Conservation (phyloP, 805 yeast species). For the Metschnikowia matae region DNA sequence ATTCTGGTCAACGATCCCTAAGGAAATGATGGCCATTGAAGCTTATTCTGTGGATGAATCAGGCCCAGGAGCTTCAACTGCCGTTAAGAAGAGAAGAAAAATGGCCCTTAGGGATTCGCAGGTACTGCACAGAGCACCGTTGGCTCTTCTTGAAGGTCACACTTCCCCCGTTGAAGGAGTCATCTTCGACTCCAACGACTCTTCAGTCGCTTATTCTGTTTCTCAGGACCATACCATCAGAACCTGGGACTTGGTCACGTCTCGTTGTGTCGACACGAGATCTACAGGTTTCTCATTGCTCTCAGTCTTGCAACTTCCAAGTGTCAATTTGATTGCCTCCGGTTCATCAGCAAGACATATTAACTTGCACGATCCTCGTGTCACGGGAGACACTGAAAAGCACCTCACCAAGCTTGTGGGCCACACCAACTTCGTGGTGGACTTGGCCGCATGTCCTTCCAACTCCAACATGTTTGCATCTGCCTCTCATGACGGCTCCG, state of each 20-base stretch:
- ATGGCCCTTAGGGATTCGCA: conserved; percentile 73
- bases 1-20: conserved; percentile 83
- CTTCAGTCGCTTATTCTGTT: conserved; percentile 85
- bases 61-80: conserved; percentile 49
- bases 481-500: conserved; percentile 95
- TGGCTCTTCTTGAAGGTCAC: conserved; percentile 77
- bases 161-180: conserved; percentile 84
- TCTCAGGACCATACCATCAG: conserved; percentile 93
- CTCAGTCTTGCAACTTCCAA: conserved; percentile 65
- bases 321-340: conserved; percentile 69
- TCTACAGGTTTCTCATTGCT: conserved; percentile 81
- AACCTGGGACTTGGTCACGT: conserved; percentile 94
- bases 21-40: conserved; percentile 63
- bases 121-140: conserved; percentile 76
- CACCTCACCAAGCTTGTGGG: conserved; percentile 76
- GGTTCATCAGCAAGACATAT: conserved; percentile 99
- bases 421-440: conserved; percentile 86
- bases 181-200: conserved; percentile 65
- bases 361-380: conserved; percentile 87
- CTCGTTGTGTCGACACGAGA: conserved; percentile 81
- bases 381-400: conserved; percentile 52
- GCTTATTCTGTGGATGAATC: conserved; percentile 12
- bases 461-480: conserved; percentile 81
- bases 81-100: conserved; percentile 85
- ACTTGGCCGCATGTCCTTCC: conserved; percentile 68